Percentiles rank a stretch among this genome's conserved stretches.
phyloP scores from a whole-genome alignment of 2,329 filamentous ascomycete genomes.

The Plenodomus lindquistii region DNA sequence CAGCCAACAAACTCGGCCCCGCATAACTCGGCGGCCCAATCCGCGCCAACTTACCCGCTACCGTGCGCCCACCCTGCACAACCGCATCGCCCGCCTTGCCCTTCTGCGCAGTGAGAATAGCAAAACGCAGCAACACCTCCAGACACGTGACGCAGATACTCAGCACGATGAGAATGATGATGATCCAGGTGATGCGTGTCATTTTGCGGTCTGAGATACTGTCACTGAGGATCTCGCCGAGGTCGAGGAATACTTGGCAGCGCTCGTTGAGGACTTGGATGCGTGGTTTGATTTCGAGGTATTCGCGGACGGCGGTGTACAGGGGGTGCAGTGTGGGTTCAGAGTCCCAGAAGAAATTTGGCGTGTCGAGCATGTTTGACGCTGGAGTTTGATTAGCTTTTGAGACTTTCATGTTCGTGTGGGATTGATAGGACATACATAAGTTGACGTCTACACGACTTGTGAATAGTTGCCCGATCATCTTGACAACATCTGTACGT shows the following conservation, averaged over 20 bases:
- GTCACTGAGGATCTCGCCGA: conserved; percentile 92
- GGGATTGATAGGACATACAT: conserved; percentile 65
- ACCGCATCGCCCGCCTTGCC: conserved; percentile 15
- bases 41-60: conserved; percentile 9
- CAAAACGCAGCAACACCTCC: conserved; percentile 84
- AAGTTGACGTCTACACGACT: conserved; percentile 96
- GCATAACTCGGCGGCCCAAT: conserved; percentile 22
- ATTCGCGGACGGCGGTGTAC: conserved; percentile 92
- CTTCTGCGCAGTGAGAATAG: conserved; percentile 33
- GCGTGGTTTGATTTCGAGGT: conserved; percentile 93
- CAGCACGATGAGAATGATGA: conserved; percentile 89
- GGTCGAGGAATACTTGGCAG: conserved; percentile 92
- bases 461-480: conserved; percentile 88
- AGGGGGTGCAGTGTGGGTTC: conserved; percentile 94
- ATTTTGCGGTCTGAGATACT: conserved; percentile 93
- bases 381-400: conserved; percentile 56
- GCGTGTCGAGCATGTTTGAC: conserved; percentile 93
- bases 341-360: conserved; percentile 98
- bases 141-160: conserved; percentile 89
- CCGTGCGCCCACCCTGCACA: not conserved
- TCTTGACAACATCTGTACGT: conserved; percentile 86
- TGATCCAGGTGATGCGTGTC: conserved; percentile 96
- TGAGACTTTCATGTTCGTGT: not conserved
- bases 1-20: conserved; percentile 33
- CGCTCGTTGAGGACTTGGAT: conserved; percentile 97